phyloP scores from a whole-genome alignment of 2,329 filamentous ascomycete species.

The Tolypocladium amazonense region DNA sequence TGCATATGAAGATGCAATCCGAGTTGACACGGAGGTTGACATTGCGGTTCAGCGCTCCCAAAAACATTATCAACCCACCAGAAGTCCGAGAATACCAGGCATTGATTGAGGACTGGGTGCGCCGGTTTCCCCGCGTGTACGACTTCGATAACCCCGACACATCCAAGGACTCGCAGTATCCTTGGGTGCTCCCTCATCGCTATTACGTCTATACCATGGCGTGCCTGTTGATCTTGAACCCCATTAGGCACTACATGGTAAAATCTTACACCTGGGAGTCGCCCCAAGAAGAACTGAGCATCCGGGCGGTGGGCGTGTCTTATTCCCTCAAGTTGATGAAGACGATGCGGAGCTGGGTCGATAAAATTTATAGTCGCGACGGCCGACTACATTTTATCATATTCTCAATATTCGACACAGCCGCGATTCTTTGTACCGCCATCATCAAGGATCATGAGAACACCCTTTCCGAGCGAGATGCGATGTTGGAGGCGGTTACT shows the following conservation, averaged over 20 bases:
- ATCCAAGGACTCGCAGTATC: constrained; percentile 24
- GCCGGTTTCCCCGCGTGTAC: constrained; percentile 29
- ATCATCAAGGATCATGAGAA: constrained; percentile 33
- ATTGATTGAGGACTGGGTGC: constrained; percentile 28
- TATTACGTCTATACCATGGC: constrained; percentile 32
- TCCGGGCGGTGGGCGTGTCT: constrained; percentile 28
- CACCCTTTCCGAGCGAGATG: constrained; percentile 26
- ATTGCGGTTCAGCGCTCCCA: constrained; percentile 13
- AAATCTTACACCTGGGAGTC: constrained; percentile 17
- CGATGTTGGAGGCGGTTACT: constrained; percentile 26
- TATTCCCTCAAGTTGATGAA: constrained; percentile 30
- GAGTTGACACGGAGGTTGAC: constrained; percentile 12
- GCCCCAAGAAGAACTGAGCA: constrained; percentile 18
- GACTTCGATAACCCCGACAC: constrained; percentile 26
- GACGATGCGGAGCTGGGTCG: constrained; percentile 27
- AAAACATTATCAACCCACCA: constrained; percentile 13
- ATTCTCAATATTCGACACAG: constrained; percentile 40
- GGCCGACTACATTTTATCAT: constrained; percentile 40
- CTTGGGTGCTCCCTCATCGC: constrained; percentile 35
- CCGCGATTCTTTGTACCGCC: constrained; percentile 36
- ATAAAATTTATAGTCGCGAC: constrained; percentile 31
- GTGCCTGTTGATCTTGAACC: constrained; percentile 34
- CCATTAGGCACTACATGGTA: constrained; percentile 34
- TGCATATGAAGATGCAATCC: constrained; percentile 20
- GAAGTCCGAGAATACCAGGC: constrained; percentile 15